phyloP scores from a whole-genome alignment of 768 basidiomycete genomes.

The Boletus tylopilopsis region DNA sequence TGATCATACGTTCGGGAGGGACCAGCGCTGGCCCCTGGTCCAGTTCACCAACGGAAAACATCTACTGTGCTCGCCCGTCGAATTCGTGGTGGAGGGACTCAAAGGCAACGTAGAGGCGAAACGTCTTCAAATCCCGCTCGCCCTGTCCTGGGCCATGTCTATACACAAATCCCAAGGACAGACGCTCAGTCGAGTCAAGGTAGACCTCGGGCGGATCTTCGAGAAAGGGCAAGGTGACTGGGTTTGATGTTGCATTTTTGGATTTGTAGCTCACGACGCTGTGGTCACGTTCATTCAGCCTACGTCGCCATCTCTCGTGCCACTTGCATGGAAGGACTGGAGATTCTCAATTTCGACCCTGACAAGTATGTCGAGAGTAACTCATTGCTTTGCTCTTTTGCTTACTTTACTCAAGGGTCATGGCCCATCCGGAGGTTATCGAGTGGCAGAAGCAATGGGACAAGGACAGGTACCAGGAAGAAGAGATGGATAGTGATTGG shows the following conservation, averaged over 20 bases:
- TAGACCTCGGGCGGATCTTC: slow-evolving; percentile 87
- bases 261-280: not conserved
- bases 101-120: slow-evolving; percentile 33
- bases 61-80: slow-evolving; percentile 31
- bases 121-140: slow-evolving; percentile 65
- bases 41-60: slow-evolving; percentile 30
- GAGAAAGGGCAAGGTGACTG: slow-evolving; percentile 64
- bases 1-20: slow-evolving; percentile 9
- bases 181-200: slow-evolving; percentile 89
- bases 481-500: slow-evolving; percentile 34
- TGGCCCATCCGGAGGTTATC: slow-evolving; percentile 34
- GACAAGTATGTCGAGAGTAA: slow-evolving; percentile 22
- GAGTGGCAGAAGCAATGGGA: slow-evolving; percentile 31
- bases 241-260: not conserved
- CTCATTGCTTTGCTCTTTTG: not conserved
- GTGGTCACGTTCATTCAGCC: slow-evolving; percentile 13
- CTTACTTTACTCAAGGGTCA: slow-evolving; percentile 26
- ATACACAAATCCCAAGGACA: slow-evolving; percentile 99
- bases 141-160: slow-evolving; percentile 95
- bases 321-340: slow-evolving; percentile 38
- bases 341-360: slow-evolving; percentile 35
- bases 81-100: slow-evolving; percentile 34
- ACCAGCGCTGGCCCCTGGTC: slow-evolving; percentile 34
- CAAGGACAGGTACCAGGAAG: slow-evolving; percentile 23
- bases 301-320: slow-evolving; percentile 39